Percentiles rank a stretch among this genome's conserved stretches.
phyloP scores from a whole-genome alignment of 2,329 filamentous ascomycete genomes.

The Diaporthe longicolla region DNA sequence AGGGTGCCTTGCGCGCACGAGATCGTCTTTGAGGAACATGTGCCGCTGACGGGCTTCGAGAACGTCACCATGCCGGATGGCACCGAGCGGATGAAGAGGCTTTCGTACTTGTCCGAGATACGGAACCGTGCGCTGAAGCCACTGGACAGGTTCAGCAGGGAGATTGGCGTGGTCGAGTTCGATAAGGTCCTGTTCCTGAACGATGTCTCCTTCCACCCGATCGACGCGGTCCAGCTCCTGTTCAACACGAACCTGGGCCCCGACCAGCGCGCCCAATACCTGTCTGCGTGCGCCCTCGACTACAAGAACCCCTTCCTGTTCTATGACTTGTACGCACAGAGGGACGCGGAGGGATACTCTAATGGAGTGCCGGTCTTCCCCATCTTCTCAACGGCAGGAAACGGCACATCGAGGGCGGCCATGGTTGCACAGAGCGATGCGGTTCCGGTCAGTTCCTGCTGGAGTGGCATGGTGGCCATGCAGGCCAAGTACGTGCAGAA shows the following conservation, averaged over 20 bases:
- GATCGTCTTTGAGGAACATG: constrained; percentile 72
- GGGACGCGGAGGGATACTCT: constrained; percentile 75
- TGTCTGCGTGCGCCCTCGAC: constrained; percentile 79
- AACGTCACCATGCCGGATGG: constrained; percentile 75
- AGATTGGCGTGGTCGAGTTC: constrained; percentile 58
- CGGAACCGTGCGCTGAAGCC: constrained; percentile 79
- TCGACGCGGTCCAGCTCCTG: constrained; percentile 69
- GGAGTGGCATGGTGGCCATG: constrained; percentile 82
- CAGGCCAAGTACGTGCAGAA: constrained; percentile 72
- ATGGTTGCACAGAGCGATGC: constrained; percentile 73
- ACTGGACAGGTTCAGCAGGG: constrained; percentile 62
- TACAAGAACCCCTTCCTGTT: constrained; percentile 77
- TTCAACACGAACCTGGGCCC: constrained; percentile 71
- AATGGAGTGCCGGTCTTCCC: constrained; percentile 77
- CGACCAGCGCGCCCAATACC: constrained; percentile 70
- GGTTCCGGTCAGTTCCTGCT: constrained; percentile 77
- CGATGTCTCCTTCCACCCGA: constrained; percentile 70
- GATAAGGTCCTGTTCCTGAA: constrained; percentile 76
- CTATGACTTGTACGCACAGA: constrained; percentile 81
- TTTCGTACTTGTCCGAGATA: constrained; percentile 80
- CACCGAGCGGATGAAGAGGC: constrained; percentile 76
- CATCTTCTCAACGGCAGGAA: constrained; percentile 70
- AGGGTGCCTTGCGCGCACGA: constrained; percentile 60
- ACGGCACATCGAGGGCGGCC: constrained; percentile 71
- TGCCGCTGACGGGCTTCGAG: constrained; percentile 70